A percentile compares a stretch with the other conserved stretches of the same genome.
These are phyloP conservation scores for Haplosporangium gracile DNA, from an alignment of 192 early-diverging fungal species.

Conservation along the genomic window DNA sequence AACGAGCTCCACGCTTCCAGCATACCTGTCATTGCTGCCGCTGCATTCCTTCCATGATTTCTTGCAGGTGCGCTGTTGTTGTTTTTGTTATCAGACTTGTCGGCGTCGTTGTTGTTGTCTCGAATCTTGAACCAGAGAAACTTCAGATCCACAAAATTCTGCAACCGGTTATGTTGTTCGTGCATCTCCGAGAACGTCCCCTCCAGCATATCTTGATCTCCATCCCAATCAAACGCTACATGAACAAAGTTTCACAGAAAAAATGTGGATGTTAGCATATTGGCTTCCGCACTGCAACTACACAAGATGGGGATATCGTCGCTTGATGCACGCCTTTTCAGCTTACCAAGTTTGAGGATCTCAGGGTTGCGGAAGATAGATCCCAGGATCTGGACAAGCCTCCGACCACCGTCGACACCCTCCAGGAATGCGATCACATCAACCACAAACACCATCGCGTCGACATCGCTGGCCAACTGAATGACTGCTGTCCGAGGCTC, in stretches of 20 bases:
- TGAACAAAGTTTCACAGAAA: background rate
- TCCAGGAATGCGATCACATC: conserved; percentile 26
- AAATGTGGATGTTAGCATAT: background rate
- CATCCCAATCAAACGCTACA: conserved; percentile 42
- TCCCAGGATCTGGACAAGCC: conserved; percentile 14
- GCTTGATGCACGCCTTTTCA: background rate
- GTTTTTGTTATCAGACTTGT: background rate
- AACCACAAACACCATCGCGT: conserved; percentile 31
- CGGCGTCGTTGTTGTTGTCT: background rate
- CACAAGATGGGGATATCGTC: background rate
- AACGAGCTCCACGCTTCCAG: background rate
- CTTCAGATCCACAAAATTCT: conserved; percentile 35
- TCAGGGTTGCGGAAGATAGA: conserved; percentile 1
- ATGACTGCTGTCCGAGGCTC: conserved; percentile 21
- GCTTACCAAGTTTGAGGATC: conserved; percentile 30
- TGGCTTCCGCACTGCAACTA: background rate
- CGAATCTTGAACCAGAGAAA: background rate
- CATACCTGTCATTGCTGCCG: background rate
- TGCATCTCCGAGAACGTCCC: conserved; percentile 8
- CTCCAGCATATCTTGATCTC: conserved; percentile 32
- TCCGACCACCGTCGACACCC: background rate
- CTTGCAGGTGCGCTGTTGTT: background rate
- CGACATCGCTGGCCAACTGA: conserved; percentile 20
- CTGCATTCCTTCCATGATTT: background rate
- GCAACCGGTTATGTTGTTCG: background rate